Evolutionary conservation across 257 asterid genomes (phyloP).

Genomic region (Jacaranda copaia): DNA sequence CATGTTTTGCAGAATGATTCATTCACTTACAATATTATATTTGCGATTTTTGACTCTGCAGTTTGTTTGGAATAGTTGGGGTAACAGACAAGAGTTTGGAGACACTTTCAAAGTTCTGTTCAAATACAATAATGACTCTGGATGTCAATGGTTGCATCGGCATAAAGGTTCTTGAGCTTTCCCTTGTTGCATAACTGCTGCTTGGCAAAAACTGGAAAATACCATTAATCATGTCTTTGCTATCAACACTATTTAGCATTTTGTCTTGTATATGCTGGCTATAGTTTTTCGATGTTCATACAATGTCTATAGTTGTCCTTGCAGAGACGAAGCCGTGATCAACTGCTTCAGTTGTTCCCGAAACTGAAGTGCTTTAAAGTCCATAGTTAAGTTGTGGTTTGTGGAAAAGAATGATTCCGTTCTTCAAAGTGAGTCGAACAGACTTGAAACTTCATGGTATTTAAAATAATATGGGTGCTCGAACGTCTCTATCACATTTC

Average conservation of each 20-base stretch:
- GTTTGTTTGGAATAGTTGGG: constrained; percentile 96
- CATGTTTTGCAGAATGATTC: neutral
- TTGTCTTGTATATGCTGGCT: neutral
- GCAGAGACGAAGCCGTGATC: constrained; percentile 75
- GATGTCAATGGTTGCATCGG: constrained; percentile 95
- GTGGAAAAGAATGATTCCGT: constrained; percentile 20
- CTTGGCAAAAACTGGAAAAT: neutral
- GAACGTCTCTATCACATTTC: neutral
- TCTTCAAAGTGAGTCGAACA: constrained; percentile 14
- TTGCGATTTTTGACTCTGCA: constrained; percentile 43
- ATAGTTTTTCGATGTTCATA: neutral
- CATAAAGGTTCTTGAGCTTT: constrained; percentile 62
- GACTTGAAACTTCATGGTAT: neutral
- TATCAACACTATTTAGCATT: neutral
- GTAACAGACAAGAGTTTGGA: constrained; percentile 86
- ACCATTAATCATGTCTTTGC: neutral
- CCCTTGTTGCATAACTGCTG: neutral
- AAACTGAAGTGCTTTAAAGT: constrained; percentile 83
- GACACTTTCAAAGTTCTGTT: constrained; percentile 68
- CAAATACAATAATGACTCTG: constrained; percentile 73
- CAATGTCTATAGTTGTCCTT: constrained; percentile 17
- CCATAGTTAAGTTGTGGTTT: constrained; percentile 60
- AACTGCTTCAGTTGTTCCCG: constrained; percentile 80
- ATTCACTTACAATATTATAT: neutral
- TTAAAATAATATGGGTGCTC: neutral